These are phyloP conservation scores for Xylaria polymorpha DNA, from an alignment of 2,329 filamentous ascomycete genomes.

Conservation along the genomic window DNA sequence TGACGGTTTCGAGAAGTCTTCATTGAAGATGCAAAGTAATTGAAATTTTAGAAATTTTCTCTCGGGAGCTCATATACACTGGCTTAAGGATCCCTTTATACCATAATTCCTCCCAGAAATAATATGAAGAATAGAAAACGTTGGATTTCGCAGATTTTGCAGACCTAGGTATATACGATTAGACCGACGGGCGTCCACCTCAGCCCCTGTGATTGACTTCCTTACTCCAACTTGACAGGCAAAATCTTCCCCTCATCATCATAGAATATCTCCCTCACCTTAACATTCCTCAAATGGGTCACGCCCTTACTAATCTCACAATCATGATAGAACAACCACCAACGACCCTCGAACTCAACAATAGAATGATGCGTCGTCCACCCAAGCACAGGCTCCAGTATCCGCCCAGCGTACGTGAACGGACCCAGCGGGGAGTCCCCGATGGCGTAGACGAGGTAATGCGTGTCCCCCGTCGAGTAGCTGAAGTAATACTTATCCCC, in stretches of 20 bases:
- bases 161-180: conserved; percentile 26
- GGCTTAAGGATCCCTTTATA: background rate
- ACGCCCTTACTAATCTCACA: conserved; percentile 74
- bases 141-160: background rate
- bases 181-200: background rate
- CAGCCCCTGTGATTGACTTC: background rate
- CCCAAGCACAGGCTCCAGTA: conserved; percentile 79
- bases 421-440: conserved; percentile 74
- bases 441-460: conserved; percentile 77
- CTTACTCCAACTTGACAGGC: conserved; percentile 50
- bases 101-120: background rate
- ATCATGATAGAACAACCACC: conserved; percentile 84
- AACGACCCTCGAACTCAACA: conserved; percentile 76
- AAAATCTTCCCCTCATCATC: conserved; percentile 72
- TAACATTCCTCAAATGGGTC: conserved; percentile 77
- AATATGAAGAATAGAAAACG: background rate
- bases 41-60: background rate
- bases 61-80: background rate
- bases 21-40: background rate
- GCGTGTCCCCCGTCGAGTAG: conserved; percentile 82
- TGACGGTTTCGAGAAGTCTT: background rate
- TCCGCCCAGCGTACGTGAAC: conserved; percentile 76
- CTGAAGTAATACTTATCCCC: conserved; percentile 78
- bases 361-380: conserved; percentile 88
- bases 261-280: conserved; percentile 80